Percentiles rank a stretch among this genome's conserved stretches.
Conservation (phyloP, 1,139 yeast genomes). For the Blastobotrys proliferans region DNA sequence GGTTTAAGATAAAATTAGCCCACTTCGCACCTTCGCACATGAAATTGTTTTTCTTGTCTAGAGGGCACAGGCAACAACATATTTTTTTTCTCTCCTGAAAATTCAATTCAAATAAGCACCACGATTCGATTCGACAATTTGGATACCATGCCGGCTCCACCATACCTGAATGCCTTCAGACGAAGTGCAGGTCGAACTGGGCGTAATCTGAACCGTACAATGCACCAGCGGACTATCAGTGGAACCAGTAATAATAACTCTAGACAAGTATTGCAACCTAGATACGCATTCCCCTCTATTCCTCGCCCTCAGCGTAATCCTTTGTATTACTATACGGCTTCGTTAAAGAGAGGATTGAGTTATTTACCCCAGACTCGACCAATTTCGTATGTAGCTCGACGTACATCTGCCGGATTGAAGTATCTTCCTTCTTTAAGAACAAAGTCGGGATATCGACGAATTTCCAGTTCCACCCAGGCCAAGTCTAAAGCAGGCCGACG, state of each 20-base stretch:
- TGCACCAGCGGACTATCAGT: background rate
- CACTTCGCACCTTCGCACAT: background rate
- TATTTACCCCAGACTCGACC: slow-evolving; percentile 16
- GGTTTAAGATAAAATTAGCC: background rate
- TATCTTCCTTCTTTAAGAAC: slow-evolving; percentile 14
- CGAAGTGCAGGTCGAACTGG: slow-evolving; percentile 5
- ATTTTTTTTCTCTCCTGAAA: background rate
- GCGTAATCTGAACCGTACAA: background rate
- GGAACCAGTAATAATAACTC: background rate
- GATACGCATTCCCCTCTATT: slow-evolving; percentile 52
- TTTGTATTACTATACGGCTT: slow-evolving; percentile 46
- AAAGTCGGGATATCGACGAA: slow-evolving; percentile 16
- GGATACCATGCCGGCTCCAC: slow-evolving; percentile 13
- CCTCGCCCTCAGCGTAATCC: slow-evolving; percentile 63
- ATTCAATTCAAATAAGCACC: background rate
- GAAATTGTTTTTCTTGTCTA: background rate
- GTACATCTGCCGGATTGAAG: slow-evolving; percentile 15
- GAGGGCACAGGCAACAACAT: no score
- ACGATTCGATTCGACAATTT: background rate
- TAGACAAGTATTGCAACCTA: background rate
- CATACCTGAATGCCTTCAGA: slow-evolving; percentile 13
- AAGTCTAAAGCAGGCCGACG: slow-evolving; percentile 30
- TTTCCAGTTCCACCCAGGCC: background rate
- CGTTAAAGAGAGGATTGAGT: slow-evolving; percentile 29
- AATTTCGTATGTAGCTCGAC: slow-evolving; percentile 16